Evolutionary conservation across 352 stramenopile species (phyloP).

Genomic region (Phytophthora foliorum): DNA sequence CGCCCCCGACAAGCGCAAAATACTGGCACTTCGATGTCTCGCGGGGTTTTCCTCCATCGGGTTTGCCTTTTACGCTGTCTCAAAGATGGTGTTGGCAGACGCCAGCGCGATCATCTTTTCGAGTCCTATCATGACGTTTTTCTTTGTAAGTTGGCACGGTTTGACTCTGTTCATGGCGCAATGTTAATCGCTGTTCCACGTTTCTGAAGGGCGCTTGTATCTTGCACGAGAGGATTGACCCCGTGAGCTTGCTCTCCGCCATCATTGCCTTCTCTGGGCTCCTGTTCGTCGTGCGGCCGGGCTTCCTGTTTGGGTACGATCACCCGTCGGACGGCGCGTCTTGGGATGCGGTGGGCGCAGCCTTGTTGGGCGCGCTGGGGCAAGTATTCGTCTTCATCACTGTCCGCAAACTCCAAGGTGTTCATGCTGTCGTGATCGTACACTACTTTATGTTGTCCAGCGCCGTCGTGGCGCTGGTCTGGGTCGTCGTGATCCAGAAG

Average conservation of each 20-base stretch:
- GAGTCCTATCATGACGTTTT: constrained; percentile 33
- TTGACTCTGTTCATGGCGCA: background rate
- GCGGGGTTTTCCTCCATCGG: constrained; percentile 62
- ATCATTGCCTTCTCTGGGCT: constrained; percentile 37
- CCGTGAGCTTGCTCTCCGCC: constrained; percentile 32
- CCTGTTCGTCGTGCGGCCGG: constrained; percentile 51
- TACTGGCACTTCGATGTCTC: constrained; percentile 59
- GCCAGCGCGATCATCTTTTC: constrained; percentile 70
- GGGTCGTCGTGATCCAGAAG: constrained; percentile 13
- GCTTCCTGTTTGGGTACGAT: constrained; percentile 46
- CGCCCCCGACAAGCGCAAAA: constrained; percentile 37
- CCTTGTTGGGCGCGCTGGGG: constrained; percentile 40
- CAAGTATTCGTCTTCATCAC: constrained; percentile 55
- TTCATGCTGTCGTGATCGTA: constrained; percentile 48
- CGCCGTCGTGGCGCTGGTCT: constrained; percentile 33
- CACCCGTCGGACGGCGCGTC: constrained; percentile 26
- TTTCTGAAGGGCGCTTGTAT: constrained; percentile 36
- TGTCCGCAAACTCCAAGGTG: constrained; percentile 46
- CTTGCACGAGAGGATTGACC: constrained; percentile 42
- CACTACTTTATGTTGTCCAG: constrained; percentile 60
- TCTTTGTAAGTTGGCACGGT: constrained; percentile 9
- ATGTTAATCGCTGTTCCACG: constrained; percentile 10
- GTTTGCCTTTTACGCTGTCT: constrained; percentile 71
- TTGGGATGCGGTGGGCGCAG: constrained; percentile 36
- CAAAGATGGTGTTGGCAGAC: constrained; percentile 71